Conservation (phyloP, 345 rosid genomes). For the Dovyalis caffra region DNA sequence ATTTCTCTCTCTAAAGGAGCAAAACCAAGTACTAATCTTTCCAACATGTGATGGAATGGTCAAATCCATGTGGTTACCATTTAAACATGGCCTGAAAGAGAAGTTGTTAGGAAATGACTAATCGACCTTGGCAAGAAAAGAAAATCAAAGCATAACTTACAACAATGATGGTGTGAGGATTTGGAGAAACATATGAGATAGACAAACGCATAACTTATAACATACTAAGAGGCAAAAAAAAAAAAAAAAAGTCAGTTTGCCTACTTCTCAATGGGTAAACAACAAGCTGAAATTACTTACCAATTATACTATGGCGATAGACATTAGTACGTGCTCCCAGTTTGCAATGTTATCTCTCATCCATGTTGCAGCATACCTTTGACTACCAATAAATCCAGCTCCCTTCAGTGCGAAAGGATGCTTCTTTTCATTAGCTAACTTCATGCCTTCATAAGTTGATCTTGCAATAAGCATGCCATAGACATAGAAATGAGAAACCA, state of each 20-base stretch:
- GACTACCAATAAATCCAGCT: slow-evolving; percentile 90
- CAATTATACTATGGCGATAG: slow-evolving; percentile 88
- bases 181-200: no score
- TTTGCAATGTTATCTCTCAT: slow-evolving; percentile 90
- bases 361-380: slow-evolving; percentile 93
- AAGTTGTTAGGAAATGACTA: no score
- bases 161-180: no score
- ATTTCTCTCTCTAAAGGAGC: no score
- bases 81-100: no score
- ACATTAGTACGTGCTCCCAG: slow-evolving; percentile 93
- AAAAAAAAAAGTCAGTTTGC: not conserved
- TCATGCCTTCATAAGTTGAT: slow-evolving; percentile 85
- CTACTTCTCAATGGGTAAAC: slow-evolving; percentile 5
- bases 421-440: slow-evolving; percentile 61
- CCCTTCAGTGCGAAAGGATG: slow-evolving; percentile 94
- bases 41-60: no score
- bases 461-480: slow-evolving; percentile 94
- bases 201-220: no score
- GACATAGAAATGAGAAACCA: slow-evolving; percentile 42
- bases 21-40: no score
- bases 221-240: no score
- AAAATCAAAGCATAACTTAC: no score
- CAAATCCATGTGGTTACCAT: no score
- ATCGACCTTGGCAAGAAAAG: no score
- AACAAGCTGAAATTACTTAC: slow-evolving; percentile 59